phyloP scores from a whole-genome alignment of 2,329 filamentous ascomycete genomes.

The Chaetomiaceae sp. region DNA sequence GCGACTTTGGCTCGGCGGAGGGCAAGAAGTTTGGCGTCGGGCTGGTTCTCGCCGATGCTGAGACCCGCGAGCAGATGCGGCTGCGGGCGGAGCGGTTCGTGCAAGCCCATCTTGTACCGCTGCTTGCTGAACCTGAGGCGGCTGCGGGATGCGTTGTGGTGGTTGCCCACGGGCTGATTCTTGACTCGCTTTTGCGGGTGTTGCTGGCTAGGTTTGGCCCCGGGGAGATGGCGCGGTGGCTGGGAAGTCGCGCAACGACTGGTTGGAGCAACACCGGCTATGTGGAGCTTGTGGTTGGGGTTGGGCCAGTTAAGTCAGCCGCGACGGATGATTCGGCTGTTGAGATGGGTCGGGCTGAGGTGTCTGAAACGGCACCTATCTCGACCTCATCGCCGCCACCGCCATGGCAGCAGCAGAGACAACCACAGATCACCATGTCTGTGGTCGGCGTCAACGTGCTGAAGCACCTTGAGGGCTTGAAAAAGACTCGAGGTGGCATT shows the following conservation, averaged over 20 bases:
- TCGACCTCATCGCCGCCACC: too few species aligned
- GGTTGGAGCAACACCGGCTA: slow-evolving; percentile 54
- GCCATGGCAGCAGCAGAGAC: neutral
- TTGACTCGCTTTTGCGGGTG: slow-evolving; percentile 63
- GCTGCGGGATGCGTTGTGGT: slow-evolving; percentile 51
- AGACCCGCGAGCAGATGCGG: slow-evolving; percentile 65
- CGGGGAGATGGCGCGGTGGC: slow-evolving; percentile 19
- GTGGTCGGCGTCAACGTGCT: slow-evolving; percentile 64
- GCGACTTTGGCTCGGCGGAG: slow-evolving; percentile 69
- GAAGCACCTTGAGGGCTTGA: slow-evolving; percentile 68
- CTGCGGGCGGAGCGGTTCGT: slow-evolving; percentile 63
- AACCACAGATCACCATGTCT: slow-evolving; percentile 27
- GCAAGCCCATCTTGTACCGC: slow-evolving; percentile 55
- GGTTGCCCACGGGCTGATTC: slow-evolving; percentile 79
- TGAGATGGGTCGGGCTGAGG: neutral
- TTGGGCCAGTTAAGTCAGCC: too few species aligned
- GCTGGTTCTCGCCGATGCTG: slow-evolving; percentile 48
- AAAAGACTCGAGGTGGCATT: slow-evolving; percentile 76
- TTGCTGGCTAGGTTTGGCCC: slow-evolving; percentile 53
- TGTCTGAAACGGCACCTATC: slow-evolving; percentile 13
- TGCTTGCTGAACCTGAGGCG: slow-evolving; percentile 39
- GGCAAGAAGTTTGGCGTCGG: slow-evolving; percentile 52
- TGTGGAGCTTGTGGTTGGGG: slow-evolving; percentile 31
- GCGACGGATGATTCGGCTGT: neutral
- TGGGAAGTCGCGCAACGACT: slow-evolving; percentile 23